Evolutionary conservation across 257 asterid species (phyloP).

Genomic region (Solanum phureja): DNA sequence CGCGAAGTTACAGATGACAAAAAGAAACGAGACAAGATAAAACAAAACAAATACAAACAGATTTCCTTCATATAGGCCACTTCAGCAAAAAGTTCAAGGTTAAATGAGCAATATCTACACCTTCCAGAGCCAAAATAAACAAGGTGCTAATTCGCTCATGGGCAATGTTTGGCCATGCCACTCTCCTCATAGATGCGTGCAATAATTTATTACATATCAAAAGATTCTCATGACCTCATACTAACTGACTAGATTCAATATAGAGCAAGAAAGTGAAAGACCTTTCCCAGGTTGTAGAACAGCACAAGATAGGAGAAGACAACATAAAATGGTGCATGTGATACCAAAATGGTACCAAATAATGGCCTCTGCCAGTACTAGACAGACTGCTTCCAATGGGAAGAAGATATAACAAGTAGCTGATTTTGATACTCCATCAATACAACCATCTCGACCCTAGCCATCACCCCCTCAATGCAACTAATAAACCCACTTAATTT

Average conservation of each 20-base stretch:
- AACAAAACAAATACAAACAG: not conserved
- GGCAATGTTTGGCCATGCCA: not conserved
- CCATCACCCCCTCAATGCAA: not conserved
- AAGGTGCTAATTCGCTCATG: not conserved
- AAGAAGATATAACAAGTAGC: not conserved
- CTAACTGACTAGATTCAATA: not conserved
- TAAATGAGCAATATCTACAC: not conserved
- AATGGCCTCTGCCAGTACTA: not conserved
- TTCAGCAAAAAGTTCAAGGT: not conserved
- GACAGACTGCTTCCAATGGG: not conserved
- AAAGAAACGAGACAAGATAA: not conserved
- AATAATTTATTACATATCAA: not conserved
- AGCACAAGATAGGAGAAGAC: not conserved
- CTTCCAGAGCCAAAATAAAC: not conserved
- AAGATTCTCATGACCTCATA: not conserved
- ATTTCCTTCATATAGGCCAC: not conserved
- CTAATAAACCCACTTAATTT: not conserved
- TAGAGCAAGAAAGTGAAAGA: not conserved
- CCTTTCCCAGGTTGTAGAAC: not conserved
- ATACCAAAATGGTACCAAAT: not conserved
- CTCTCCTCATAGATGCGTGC: not conserved
- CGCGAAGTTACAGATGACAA: not conserved
- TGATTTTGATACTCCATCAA: not conserved
- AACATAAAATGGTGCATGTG: not conserved
- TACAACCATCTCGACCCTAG: not conserved